Conservation (phyloP, 208 protist genomes). For the Tritrichomonas foetus region DNA sequence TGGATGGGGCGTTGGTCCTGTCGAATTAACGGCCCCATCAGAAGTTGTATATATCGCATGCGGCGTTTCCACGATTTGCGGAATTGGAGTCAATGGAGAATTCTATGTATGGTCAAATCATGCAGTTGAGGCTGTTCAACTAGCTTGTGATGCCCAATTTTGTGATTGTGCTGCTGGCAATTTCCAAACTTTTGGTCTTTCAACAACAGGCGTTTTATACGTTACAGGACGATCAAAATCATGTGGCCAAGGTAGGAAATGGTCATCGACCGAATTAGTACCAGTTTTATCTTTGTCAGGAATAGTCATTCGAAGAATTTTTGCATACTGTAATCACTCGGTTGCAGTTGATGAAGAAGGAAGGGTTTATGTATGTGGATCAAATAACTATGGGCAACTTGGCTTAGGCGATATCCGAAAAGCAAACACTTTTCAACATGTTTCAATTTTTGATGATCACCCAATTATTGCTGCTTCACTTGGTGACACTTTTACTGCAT, state of each 20-base stretch:
- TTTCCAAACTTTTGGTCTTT: background rate
- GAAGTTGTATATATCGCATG: background rate
- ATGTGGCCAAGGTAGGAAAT: background rate
- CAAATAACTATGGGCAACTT: background rate
- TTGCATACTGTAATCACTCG: background rate
- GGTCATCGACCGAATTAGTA: background rate
- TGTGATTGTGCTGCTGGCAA: constrained; percentile 22
- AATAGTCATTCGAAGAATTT: background rate
- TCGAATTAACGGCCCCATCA: background rate
- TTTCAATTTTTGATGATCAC: background rate
- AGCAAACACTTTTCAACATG: background rate
- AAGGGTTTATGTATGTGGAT: background rate
- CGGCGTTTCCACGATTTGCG: background rate
- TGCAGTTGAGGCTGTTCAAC: too few species aligned
- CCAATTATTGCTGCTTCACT: background rate
- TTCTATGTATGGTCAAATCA: background rate
- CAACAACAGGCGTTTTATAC: background rate
- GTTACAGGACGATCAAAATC: background rate
- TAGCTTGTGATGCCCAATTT: background rate
- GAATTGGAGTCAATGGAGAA: background rate
- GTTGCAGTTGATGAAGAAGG: constrained; percentile 13
- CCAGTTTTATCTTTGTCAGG: background rate
- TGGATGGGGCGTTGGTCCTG: background rate
- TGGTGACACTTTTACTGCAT: background rate
- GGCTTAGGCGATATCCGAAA: background rate